phyloP scores from a whole-genome alignment of 305 asterid genomes.

The Fraxinus paxiana region DNA sequence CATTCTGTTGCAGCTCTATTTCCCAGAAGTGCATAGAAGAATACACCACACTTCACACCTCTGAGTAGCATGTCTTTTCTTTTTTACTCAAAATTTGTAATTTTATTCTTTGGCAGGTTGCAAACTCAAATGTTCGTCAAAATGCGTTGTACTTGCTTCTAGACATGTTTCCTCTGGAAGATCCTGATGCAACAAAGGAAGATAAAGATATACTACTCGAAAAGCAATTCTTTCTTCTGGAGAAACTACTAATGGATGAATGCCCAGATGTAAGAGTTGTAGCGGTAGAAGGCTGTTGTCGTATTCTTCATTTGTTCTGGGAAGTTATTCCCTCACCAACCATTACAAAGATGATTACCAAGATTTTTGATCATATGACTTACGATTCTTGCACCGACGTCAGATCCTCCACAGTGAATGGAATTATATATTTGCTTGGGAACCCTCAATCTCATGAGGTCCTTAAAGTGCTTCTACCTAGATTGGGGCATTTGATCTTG shows the following conservation, averaged over 20 bases:
- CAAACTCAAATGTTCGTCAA: constrained; percentile 90
- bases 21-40: not conserved
- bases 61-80: constrained; percentile 10
- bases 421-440: constrained; percentile 73
- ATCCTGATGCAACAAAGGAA: constrained; percentile 88
- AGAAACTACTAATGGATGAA: constrained; percentile 77
- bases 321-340: constrained; percentile 81
- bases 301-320: constrained; percentile 82
- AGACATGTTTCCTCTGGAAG: constrained; percentile 90
- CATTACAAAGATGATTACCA: constrained; percentile 70
- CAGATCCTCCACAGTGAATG: constrained; percentile 76
- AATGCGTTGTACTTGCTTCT: constrained; percentile 78
- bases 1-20: not conserved
- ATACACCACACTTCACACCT: not conserved
- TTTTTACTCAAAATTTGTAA: not conserved
- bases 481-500: constrained; percentile 63
- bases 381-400: constrained; percentile 73
- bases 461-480: constrained; percentile 88
- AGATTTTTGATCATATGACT: constrained; percentile 61
- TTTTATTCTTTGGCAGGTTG: constrained; percentile 53
- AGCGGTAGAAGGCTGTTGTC: constrained; percentile 96
- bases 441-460: constrained; percentile 94
- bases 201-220: constrained; percentile 65
- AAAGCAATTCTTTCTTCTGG: constrained; percentile 79
- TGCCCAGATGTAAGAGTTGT: constrained; percentile 82